These are phyloP conservation scores for Penicillium coffeae DNA, from an alignment of 495 filamentous ascomycete species.

Conservation along the genomic window DNA sequence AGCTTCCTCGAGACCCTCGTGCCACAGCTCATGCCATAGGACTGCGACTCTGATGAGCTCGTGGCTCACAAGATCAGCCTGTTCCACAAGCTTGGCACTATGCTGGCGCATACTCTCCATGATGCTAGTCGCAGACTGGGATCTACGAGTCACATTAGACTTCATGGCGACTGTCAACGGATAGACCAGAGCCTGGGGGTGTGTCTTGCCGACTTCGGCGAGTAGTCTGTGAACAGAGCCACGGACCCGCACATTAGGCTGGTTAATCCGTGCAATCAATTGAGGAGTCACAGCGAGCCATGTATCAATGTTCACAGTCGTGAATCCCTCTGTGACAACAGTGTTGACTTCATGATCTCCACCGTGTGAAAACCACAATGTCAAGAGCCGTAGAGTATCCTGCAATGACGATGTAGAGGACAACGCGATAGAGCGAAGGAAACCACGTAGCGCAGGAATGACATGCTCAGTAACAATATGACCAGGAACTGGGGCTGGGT, in stretches of 20 bases:
- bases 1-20: conserved; percentile 97
- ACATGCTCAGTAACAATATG: conserved; percentile 78
- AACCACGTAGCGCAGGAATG: conserved; percentile 88
- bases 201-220: conserved; percentile 84
- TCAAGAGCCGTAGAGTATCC: conserved; percentile 88
- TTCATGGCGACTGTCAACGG: conserved; percentile 99
- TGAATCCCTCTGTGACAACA: conserved; percentile 84
- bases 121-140: conserved; percentile 79
- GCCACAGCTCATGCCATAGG: conserved; percentile 97
- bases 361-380: conserved; percentile 94
- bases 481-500: conserved; percentile 47
- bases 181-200: conserved; percentile 98
- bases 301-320: conserved; percentile 88
- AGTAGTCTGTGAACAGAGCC: conserved; percentile 87
- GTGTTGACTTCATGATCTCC: conserved; percentile 81
- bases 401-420: conserved; percentile 90
- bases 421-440: conserved; percentile 91
- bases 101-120: conserved; percentile 98
- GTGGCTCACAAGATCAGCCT: conserved; percentile 88
- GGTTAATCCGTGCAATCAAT: conserved; percentile 94
- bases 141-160: conserved; percentile 73
- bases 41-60: conserved; percentile 96
- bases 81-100: conserved; percentile 88
- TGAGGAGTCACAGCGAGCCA: conserved; percentile 98
- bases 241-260: conserved; percentile 80